A percentile compares a stretch with the other conserved stretches of the same genome.
Evolutionary conservation across 805 yeast species (phyloP).

Genomic region (Naumovozyma castellii): DNA sequence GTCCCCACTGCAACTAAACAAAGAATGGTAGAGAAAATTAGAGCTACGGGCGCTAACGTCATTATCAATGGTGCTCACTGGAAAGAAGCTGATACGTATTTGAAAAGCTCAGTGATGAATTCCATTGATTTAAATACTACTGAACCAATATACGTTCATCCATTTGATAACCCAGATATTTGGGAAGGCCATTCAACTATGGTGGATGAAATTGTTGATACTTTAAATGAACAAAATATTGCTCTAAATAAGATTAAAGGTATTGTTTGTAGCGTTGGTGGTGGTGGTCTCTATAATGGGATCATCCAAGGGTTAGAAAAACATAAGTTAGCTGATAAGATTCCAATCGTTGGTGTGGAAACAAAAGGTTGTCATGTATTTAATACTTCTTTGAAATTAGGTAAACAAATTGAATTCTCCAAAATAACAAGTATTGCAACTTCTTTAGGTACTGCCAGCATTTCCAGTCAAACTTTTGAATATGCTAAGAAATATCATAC

Average conservation of each 20-base stretch:
- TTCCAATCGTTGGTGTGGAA: constrained; percentile 44
- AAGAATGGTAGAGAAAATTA: constrained; percentile 35
- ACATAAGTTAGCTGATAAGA: constrained; percentile 28
- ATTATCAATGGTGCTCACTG: constrained; percentile 38
- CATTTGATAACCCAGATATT: constrained; percentile 41
- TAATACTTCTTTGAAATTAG: constrained; percentile 39
- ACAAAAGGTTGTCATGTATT: constrained; percentile 57
- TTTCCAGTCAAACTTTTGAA: constrained; percentile 42
- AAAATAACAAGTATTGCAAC: constrained; percentile 50
- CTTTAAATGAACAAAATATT: constrained; percentile 17
- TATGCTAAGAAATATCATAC: constrained; percentile 35
- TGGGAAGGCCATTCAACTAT: constrained; percentile 48
- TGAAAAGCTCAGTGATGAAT: constrained; percentile 27
- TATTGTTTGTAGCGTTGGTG: constrained; percentile 47
- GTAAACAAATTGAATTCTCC: constrained; percentile 35
- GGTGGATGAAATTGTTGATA: constrained; percentile 36
- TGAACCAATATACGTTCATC: constrained; percentile 44
- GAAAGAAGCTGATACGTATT: constrained; percentile 42
- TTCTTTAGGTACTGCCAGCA: constrained; percentile 53
- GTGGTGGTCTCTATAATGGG: constrained; percentile 51
- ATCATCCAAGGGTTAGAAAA: constrained; percentile 36
- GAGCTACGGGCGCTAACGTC: constrained; percentile 39
- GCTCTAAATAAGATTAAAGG: constrained; percentile 31
- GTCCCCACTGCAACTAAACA: constrained; percentile 44
- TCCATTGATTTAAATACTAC: constrained; percentile 10